Conservation (phyloP, 768 basidiomycete species). For the Boletus vinaceobasis region DNA sequence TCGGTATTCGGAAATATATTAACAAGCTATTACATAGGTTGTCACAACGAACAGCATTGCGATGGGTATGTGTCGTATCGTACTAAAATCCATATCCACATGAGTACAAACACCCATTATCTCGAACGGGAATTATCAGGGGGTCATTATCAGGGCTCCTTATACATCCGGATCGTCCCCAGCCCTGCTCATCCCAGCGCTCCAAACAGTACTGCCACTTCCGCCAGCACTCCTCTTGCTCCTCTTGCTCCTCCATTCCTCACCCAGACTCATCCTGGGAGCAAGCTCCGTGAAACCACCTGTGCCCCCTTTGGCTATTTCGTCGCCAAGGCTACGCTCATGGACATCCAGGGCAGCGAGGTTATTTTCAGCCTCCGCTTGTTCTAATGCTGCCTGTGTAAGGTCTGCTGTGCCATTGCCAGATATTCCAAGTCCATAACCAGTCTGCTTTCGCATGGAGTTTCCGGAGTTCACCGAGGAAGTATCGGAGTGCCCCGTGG, state of each 20-base stretch:
- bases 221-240: constrained; percentile 52
- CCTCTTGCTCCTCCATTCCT: constrained; percentile 56
- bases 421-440: constrained; percentile 29
- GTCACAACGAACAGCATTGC: constrained; percentile 15
- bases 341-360: constrained; percentile 78
- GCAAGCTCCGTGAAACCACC: constrained; percentile 80
- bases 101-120: constrained; percentile 9
- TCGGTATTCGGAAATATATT: constrained; percentile 9
- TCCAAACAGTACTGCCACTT: constrained; percentile 81
- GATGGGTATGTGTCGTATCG: constrained; percentile 20
- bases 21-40: constrained; percentile 21
- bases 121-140: not conserved
- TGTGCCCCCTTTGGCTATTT: constrained; percentile 69
- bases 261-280: constrained; percentile 39
- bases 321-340: constrained; percentile 67
- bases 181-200: constrained; percentile 73
- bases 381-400: constrained; percentile 74
- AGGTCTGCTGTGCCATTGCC: constrained; percentile 40
- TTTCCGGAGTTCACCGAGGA: constrained; percentile 47
- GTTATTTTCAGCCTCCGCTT: constrained; percentile 72
- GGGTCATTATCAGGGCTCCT: not conserved
- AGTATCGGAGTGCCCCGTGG: constrained; percentile 41
- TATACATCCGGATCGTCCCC: constrained; percentile 44
- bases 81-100: constrained; percentile 20
- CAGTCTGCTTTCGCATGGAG: constrained; percentile 35